A percentile compares a stretch with the other conserved stretches of the same genome.
phyloP scores from a whole-genome alignment of 352 stramenopile species.

The Globisporangium polare region DNA sequence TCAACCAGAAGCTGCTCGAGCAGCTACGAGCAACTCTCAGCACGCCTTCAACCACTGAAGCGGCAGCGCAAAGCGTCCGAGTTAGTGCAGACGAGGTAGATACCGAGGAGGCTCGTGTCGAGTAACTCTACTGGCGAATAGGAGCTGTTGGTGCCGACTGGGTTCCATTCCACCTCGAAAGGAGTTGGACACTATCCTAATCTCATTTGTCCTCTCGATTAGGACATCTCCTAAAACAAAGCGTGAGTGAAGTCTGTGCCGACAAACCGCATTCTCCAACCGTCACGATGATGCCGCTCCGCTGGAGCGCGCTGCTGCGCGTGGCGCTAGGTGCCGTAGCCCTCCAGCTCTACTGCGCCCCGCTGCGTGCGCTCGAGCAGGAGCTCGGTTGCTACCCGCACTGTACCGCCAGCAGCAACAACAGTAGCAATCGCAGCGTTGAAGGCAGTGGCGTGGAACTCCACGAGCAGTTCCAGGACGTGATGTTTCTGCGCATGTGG shows the following conservation, averaged over 20 bases:
- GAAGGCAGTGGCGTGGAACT: not conserved
- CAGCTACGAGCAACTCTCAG: not conserved
- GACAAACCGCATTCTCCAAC: not conserved
- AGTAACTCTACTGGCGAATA: too few relatives aligned
- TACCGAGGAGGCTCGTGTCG: not conserved
- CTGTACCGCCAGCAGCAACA: not conserved
- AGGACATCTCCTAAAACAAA: too few relatives aligned
- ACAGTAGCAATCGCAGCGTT: not conserved
- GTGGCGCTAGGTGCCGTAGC: not conserved
- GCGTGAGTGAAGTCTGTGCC: too few relatives aligned
- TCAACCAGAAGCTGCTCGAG: conserved; percentile 11
- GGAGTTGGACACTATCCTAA: too few relatives aligned
- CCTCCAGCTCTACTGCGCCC: conserved; percentile 14
- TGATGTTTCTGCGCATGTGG: conserved; percentile 17
- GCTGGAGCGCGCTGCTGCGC: conserved; percentile 3
- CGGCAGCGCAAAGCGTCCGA: too few relatives aligned
- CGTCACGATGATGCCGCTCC: not conserved
- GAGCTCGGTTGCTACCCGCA: conserved; percentile 1
- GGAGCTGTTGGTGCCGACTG: too few relatives aligned
- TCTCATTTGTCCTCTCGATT: too few relatives aligned
- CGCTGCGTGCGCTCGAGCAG: conserved; percentile 8
- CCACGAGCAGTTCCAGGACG: conserved; percentile 6
- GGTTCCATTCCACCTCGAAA: too few relatives aligned
- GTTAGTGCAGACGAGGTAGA: not conserved
- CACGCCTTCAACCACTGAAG: too few relatives aligned